Evolutionary conservation across 2,329 filamentous ascomycete genomes (phyloP).

Genomic region (Teratosphaeria nubilosa): DNA sequence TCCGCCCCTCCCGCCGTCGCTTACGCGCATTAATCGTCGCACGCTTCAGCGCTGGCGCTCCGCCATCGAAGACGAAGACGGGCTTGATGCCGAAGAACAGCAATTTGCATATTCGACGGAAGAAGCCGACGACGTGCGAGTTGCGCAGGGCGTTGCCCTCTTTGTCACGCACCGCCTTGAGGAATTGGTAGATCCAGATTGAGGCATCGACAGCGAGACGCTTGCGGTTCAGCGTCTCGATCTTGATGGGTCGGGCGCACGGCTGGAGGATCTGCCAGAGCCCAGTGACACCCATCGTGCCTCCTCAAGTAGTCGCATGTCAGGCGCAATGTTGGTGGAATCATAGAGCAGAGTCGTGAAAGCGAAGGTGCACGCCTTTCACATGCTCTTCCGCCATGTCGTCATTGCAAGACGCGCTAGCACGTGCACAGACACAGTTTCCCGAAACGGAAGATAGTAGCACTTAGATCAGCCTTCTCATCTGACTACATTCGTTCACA

Average conservation of each 20-base stretch:
- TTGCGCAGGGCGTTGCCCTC: slow-evolving; percentile 95
- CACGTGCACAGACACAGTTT: background rate
- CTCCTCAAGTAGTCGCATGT: background rate
- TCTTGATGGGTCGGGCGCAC: slow-evolving; percentile 88
- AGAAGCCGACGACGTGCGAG: slow-evolving; percentile 94
- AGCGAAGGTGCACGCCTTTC: background rate
- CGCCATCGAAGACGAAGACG: slow-evolving; percentile 96
- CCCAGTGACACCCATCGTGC: slow-evolving; percentile 84
- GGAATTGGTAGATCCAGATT: slow-evolving; percentile 99
- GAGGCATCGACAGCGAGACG: slow-evolving; percentile 94
- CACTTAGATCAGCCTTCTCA: too few relatives aligned
- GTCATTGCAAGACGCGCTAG: background rate
- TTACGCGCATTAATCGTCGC: slow-evolving; percentile 78
- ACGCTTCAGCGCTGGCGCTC: slow-evolving; percentile 79
- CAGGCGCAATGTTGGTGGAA: background rate
- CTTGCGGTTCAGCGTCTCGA: slow-evolving; percentile 92
- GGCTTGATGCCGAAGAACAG: slow-evolving; percentile 93
- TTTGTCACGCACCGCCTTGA: slow-evolving; percentile 97
- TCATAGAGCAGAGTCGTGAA: background rate
- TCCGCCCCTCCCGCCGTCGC: slow-evolving; percentile 69
- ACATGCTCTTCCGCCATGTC: background rate
- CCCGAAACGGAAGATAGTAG: too few relatives aligned
- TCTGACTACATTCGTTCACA: too few relatives aligned
- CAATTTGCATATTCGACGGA: slow-evolving; percentile 93
- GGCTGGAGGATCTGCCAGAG: slow-evolving; percentile 96